A percentile compares a stretch with the other conserved stretches of the same genome.
These are phyloP conservation scores for Solanum etuberosum DNA, from an alignment of 257 asterid genomes.

Conservation along the genomic window DNA sequence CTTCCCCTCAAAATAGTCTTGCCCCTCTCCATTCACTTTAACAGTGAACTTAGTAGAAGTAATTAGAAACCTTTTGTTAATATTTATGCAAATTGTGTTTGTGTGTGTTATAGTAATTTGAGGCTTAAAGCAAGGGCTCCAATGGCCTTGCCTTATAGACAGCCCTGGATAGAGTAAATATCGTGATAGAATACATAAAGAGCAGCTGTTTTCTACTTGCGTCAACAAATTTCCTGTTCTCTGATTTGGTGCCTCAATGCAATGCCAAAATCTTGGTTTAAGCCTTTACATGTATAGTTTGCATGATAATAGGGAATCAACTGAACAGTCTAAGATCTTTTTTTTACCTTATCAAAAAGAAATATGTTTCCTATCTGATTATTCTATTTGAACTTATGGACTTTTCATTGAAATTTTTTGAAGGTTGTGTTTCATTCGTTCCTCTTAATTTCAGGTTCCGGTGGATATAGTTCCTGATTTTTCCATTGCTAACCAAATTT, in stretches of 20 bases:
- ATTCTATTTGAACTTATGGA: background rate
- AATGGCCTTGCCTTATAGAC: background rate
- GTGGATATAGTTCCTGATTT: constrained; percentile 85
- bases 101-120: background rate
- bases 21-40: background rate
- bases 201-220: background rate
- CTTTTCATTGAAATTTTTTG: background rate
- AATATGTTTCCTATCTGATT: background rate
- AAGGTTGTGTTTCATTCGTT: background rate
- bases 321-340: background rate
- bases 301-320: background rate
- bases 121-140: background rate
- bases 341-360: background rate
- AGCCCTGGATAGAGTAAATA: background rate
- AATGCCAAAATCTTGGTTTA: background rate
- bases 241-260: background rate
- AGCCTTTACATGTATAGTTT: background rate
- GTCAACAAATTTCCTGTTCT: background rate
- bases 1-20: background rate
- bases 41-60: background rate
- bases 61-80: background rate
- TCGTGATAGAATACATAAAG: background rate
- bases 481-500: constrained; percentile 54
- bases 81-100: background rate
- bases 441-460: constrained; percentile 49